Evolutionary conservation across 2,329 filamentous ascomycete genomes (phyloP).

Genomic region (Magnaporthiopsis poae): DNA sequence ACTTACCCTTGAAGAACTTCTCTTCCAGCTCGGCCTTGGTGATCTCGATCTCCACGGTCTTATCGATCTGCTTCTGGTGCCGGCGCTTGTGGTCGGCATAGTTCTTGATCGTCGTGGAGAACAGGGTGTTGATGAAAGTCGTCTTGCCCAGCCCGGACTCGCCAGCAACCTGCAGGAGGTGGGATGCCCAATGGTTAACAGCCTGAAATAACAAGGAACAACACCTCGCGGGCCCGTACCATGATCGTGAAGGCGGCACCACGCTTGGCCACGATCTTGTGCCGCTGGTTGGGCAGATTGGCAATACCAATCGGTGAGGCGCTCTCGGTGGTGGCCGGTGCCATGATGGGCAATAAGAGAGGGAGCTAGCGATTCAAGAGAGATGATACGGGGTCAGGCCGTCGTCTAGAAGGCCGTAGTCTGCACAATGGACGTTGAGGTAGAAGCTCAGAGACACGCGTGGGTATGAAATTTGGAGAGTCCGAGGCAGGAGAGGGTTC

Average conservation of each 20-base stretch:
- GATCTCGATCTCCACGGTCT: slow-evolving; percentile 99
- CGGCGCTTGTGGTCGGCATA: slow-evolving; percentile 99
- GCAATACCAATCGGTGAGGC: slow-evolving; percentile 64
- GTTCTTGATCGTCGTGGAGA: slow-evolving; percentile 99
- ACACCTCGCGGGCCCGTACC: slow-evolving; percentile 45
- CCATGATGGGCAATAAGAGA: slow-evolving; percentile 37
- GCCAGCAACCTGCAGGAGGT: slow-evolving; percentile 66
- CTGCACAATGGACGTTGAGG: background rate
- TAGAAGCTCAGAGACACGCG: background rate
- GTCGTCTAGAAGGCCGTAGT: background rate
- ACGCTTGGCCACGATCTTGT: slow-evolving; percentile 69
- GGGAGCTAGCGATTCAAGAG: slow-evolving; percentile 7
- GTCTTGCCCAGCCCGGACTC: slow-evolving; percentile 98
- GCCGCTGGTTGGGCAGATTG: slow-evolving; percentile 64
- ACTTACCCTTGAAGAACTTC: slow-evolving; percentile 98
- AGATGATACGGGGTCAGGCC: slow-evolving; percentile 8
- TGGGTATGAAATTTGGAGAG: background rate
- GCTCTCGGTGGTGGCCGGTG: slow-evolving; percentile 47
- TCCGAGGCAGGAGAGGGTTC: background rate
- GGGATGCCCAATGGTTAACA: slow-evolving; percentile 7
- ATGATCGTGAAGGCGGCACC: slow-evolving; percentile 99
- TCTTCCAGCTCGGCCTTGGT: slow-evolving; percentile 99
- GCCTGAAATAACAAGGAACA: slow-evolving; percentile 4
- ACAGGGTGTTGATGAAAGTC: slow-evolving; percentile 99
- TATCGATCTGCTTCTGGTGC: slow-evolving; percentile 98